Conservation (phyloP, 2,329 filamentous ascomycete species). For the Amauroascus verrucosus region DNA sequence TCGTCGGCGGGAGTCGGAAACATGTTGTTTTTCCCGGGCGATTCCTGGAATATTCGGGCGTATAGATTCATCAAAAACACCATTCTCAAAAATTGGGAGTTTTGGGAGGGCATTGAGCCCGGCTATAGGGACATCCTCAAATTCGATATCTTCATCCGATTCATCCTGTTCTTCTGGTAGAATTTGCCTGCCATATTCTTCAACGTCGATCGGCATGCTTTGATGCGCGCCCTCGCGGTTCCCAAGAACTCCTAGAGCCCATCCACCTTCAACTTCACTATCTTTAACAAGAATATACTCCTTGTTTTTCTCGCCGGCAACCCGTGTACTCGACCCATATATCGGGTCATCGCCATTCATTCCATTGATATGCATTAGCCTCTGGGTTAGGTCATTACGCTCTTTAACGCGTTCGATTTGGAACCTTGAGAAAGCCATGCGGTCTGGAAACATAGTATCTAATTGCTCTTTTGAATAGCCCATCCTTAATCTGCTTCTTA, state of each 20-base stretch:
- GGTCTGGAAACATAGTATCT: conserved; percentile 90
- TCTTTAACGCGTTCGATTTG: conserved; percentile 92
- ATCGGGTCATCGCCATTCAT: conserved; percentile 70
- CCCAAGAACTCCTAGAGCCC: conserved; percentile 88
- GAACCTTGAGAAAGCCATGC: conserved; percentile 93
- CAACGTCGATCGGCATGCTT: conserved; percentile 87
- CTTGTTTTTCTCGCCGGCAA: conserved; percentile 65
- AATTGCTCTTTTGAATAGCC: conserved; percentile 93
- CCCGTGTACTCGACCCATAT: conserved; percentile 45
- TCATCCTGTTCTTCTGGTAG: conserved; percentile 51
- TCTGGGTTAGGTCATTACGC: conserved; percentile 86
- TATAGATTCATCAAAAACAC: conserved; percentile 30
- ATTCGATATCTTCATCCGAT: conserved; percentile 64
- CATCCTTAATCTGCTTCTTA: conserved; percentile 85
- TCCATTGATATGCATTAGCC: conserved; percentile 86
- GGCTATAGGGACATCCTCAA: conserved; percentile 87
- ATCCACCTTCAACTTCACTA: conserved; percentile 86
- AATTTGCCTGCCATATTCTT: conserved; percentile 46
- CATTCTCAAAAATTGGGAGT: conserved; percentile 33
- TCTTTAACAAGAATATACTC: conserved; percentile 97
- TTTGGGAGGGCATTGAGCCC: conserved; percentile 77
- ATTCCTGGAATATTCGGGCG: conserved; percentile 25
- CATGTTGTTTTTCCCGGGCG: conserved; percentile 37
- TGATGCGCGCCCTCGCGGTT: conserved; percentile 68
- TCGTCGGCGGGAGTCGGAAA: conserved; percentile 37